Base-by-base conservation (phyloP, 2,329 filamentous ascomycete species). In the Hypoxylon sp. region DNA sequence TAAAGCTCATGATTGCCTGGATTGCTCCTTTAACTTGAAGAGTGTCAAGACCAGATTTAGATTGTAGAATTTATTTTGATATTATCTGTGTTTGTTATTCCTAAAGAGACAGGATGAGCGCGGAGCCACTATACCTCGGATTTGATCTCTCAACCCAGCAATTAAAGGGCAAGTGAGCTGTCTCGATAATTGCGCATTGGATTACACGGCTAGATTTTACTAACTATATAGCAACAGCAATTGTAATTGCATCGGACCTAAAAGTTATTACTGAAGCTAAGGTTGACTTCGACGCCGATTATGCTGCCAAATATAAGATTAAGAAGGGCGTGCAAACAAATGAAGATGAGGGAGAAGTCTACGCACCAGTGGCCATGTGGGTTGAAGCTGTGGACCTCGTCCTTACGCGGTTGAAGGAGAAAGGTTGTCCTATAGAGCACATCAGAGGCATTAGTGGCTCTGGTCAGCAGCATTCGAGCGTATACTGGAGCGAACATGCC, bases 121-220 rank as follows among this genome's bases (percentile, higher is more conserved):
- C 78, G 68, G 85, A 83, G 33, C 90, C 92, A 17, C 84, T 97
- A 68, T 97, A 97, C 78, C 86, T 97, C 77, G 96, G 96, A 67
- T 94, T 98, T 80, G 96, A 99, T 82, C 90, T 98, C 67, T 98
- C 94, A 47, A 98, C 96, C 64, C 96, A 98, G 81, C 95, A 98
- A 80, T 87, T 98, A 64, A 98, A 99, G 87, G 94, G 93, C 90
- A 80, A 71, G 77, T 73, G 17, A 70, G 24, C 44, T 39, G 19
- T 33, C 31, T 58, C 3, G 8, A 39, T 26, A 39, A 39, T 39
- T 50, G 14, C 9, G 11, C 11, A 19, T 8, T 39, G 14, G 1
- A 9, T 24, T n/a, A 35, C 1, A 1, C 10, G 39, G 10, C 8
- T n/a, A 8, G 5, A 14, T 19, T 48, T 52, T 19, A 51, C 72